Conservation (phyloP, 129 eudicot species). For the Centrapalus pauciflorus region DNA sequence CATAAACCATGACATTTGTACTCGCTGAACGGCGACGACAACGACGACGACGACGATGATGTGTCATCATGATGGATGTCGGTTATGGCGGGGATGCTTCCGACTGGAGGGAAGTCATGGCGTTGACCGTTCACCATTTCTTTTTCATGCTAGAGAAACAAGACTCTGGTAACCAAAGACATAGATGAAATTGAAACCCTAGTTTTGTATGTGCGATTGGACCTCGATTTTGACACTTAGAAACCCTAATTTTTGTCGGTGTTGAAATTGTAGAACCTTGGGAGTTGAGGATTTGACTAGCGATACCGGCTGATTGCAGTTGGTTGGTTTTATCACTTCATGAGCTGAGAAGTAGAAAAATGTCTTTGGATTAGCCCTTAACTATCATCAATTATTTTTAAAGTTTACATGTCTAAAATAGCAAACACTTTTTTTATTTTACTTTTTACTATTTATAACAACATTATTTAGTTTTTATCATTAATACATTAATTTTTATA, state of each 20-base stretch:
- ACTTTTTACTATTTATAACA: too few relatives aligned
- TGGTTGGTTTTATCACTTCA: too few relatives aligned
- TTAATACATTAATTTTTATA: too few relatives aligned
- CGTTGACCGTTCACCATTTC: conserved; percentile 20
- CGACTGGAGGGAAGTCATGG: conserved; percentile 9
- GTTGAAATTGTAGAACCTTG: conserved; percentile 17
- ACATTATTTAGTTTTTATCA: too few relatives aligned
- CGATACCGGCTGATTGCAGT: not conserved
- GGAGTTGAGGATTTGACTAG: conserved; percentile 2
- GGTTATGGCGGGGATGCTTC: conserved; percentile 19
- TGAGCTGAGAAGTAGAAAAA: too few relatives aligned
- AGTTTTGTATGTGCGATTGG: conserved; percentile 7
- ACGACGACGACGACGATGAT: not conserved
- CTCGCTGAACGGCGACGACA: conserved; percentile 2
- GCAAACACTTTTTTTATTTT: too few relatives aligned
- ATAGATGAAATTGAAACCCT: conserved; percentile 14
- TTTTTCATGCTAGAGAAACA: conserved; percentile 14
- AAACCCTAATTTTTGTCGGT: conserved; percentile 26
- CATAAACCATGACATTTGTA: conserved; percentile 55
- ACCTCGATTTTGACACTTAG: conserved; percentile 7
- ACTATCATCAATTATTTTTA: too few relatives aligned
- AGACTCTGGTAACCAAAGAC: not conserved
- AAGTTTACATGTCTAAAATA: too few relatives aligned
- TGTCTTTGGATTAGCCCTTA: too few relatives aligned
- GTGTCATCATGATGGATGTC: conserved; percentile 14